phyloP scores from a whole-genome alignment of 108 stramenopile species.

The Nitzschia sp. region DNA sequence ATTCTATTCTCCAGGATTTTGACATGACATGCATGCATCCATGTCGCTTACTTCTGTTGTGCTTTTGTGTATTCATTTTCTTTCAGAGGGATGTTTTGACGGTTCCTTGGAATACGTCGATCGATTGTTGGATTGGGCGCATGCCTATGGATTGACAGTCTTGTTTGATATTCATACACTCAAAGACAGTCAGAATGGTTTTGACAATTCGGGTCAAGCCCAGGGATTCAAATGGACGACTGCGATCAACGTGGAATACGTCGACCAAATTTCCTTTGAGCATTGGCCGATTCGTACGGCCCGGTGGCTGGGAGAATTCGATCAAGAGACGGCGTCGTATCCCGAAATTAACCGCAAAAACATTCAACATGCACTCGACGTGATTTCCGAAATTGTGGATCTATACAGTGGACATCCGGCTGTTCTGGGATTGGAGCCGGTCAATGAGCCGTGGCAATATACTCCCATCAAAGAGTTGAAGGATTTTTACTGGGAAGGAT shows the following conservation, averaged over 20 bases:
- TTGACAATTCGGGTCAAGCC: slow-evolving; percentile 84
- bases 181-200: slow-evolving; percentile 90
- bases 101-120: slow-evolving; percentile 89
- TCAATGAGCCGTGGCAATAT: slow-evolving; percentile 95
- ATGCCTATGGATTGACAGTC: slow-evolving; percentile 75
- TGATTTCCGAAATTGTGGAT: slow-evolving; percentile 76
- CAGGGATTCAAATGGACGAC: slow-evolving; percentile 81
- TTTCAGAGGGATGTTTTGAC: slow-evolving; percentile 72
- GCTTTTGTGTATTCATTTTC: too few species aligned
- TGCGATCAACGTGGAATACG: slow-evolving; percentile 40
- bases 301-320: slow-evolving; percentile 86
- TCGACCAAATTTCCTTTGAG: slow-evolving; percentile 32
- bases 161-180: slow-evolving; percentile 84
- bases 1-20: too few species aligned
- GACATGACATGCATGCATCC: too few species aligned
- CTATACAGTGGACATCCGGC: slow-evolving; percentile 78
- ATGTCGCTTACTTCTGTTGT: neutral
- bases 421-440: slow-evolving; percentile 89
- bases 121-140: slow-evolving; percentile 77
- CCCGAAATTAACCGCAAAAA: slow-evolving; percentile 75
- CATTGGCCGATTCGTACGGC: slow-evolving; percentile 81
- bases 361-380: slow-evolving; percentile 76
- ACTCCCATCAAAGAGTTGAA: slow-evolving; percentile 76
- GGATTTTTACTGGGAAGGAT: slow-evolving; percentile 94
- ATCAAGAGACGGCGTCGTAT: slow-evolving; percentile 62